These are phyloP conservation scores for Pseudognaphalium luteoalbum DNA, from an alignment of 129 eudicot species.

Conservation along the genomic window DNA sequence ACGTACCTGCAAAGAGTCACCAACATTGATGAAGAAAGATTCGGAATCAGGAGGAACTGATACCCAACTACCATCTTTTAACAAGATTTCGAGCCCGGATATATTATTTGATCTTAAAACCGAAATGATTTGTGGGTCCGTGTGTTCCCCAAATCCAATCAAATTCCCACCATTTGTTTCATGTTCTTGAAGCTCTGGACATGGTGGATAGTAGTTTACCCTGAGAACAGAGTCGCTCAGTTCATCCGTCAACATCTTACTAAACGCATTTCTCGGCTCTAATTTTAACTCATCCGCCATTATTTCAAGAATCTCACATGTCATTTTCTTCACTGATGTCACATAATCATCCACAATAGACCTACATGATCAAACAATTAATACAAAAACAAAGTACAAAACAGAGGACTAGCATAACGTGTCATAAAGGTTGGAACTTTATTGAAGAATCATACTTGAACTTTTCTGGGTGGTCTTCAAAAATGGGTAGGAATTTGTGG, in stretches of 20 bases:
- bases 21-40: conserved; percentile 42
- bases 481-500: conserved; percentile 33
- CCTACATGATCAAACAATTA: conserved; percentile 29
- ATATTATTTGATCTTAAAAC: conserved; percentile 52
- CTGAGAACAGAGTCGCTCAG: conserved; percentile 45
- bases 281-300: conserved; percentile 76
- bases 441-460: conserved; percentile 44
- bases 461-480: conserved; percentile 42
- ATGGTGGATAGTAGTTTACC: conserved; percentile 40
- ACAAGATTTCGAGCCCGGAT: conserved; percentile 36
- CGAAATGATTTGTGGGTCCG: conserved; percentile 47
- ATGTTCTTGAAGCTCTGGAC: conserved; percentile 32
- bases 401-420: background rate
- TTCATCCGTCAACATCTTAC: conserved; percentile 55
- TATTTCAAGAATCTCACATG: conserved; percentile 65
- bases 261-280: conserved; percentile 56
- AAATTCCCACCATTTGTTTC: conserved; percentile 31
- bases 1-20: conserved; percentile 42
- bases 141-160: conserved; percentile 43
- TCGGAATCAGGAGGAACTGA: conserved; percentile 41
- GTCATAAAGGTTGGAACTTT: background rate
- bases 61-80: conserved; percentile 33
- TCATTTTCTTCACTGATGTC: conserved; percentile 61
- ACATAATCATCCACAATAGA: conserved; percentile 54
- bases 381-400: background rate